Evolutionary conservation across 768 basidiomycete genomes (phyloP), one percentile per base, ranked within the genome.

Genomic region (Gloeopeniophorella convolvens): DNA sequence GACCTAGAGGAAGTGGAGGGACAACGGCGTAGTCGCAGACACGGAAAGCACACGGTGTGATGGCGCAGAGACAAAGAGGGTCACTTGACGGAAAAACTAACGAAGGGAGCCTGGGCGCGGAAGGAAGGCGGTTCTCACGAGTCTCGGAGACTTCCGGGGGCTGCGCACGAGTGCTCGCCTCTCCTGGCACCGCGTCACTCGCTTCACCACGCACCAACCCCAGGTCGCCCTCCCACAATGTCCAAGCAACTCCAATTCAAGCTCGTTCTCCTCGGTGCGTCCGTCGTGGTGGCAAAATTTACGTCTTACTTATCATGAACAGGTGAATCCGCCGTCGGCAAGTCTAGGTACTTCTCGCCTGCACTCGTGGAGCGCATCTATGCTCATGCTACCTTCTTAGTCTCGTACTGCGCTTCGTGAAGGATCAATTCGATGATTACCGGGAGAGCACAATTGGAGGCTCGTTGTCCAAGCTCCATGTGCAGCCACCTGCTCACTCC

Each of bases 301-400:
- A 35, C 36, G 18, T 28, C 11, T 13, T 30, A 20, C n/a, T 20
- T 12, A 20, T 44, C n/a, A 23, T 56, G 60, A 30, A 63, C 56
- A 96, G 93, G 94, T 61, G 94, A 97, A 74, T 93, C 89, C 33
- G 95, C 96, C 36, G 96, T 99, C 42, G 96, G 96, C 45, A 99
- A 99, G 76, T 90, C 87, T 54, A 90, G 89, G 89, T 89, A 68
- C 48, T 48, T 56, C 24, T 44, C n/a, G 27, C 13, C 23, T 50
- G 48, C 42, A 48, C 33, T 18, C 54, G 51, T 55, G 55, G 63
- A 59, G 32, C 36, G 35, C 20, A n/a, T 43, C 59, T 59, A 60
- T 43, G 56, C 59, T 50, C 31, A 35, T 64, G 66, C 33, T 53
- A 64, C 48, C 54, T 39, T 54, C 35, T 48, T 63, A 94, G 90